Evolutionary conservation across 352 stramenopile species (phyloP), one percentile per base, ranked within the genome.

Genomic region (Globisporangium canariense): DNA sequence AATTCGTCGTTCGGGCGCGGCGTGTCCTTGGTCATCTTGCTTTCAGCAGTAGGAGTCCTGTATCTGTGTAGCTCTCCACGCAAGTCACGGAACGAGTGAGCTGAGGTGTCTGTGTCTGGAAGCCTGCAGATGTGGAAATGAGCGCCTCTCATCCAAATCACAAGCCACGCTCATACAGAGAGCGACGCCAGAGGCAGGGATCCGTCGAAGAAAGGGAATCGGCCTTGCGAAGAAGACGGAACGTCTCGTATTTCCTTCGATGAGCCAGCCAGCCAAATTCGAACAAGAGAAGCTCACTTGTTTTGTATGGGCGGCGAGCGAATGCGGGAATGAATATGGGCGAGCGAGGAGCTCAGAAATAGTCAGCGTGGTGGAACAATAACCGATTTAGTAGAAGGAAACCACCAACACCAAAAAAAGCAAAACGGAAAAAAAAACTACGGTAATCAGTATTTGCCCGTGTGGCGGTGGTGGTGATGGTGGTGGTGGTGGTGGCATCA

Each of bases 1-100:
- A 89, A 80, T 38, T 89, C 74, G 64, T 88, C 74, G 47, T 70
- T 67, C 22, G 69, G 50, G 20, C 18, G 49, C 13, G 51, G 43
- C 38, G 69, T 45, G 51, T 78, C 66, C 61, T 74, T 81, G 55
- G 66, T 69, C 70, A 78, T 80, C 22, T 6, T 58, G 20, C 8
- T 13, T 40, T 46, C 32, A 28, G 25, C 32, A 36, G 7, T 36
- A 36, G 4, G 7, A 36, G 32, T 7, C 50, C 50, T 56, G 51
- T 58, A 18, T 7, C 16, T 57, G 51, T 47, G 30, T 60, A 20
- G n/a, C n/a, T 58, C 8, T 58, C 18, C 18, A 32, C 32, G 52
- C 32, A 9, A 20, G 49, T 38, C 25, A 38, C 10, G 16, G 30
- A 46, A 10, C 10, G 28, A 46, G 18, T 25, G 2, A 46, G 25